Base-by-base conservation (phyloP, 305 asterid genomes). In the Lippia alba region DNA sequence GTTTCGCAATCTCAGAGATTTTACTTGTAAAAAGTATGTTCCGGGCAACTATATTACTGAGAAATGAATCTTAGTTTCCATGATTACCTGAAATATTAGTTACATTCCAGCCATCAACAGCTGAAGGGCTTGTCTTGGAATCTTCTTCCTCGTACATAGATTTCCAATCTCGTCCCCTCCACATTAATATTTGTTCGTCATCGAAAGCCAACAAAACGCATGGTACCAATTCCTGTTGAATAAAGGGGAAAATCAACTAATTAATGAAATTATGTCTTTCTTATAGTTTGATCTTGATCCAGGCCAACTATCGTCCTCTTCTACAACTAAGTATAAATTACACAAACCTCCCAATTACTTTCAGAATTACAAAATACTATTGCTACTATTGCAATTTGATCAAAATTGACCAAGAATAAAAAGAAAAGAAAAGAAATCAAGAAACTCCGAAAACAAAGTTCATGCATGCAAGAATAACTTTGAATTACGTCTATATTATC, bases 141-240 rank as follows among this genome's bases (percentile, higher is more conserved):
- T 80, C 46, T 58, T 75, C 86, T 53, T 78, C 70, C 20, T 56
- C 53, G 58, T 83, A 86, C 83, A 80, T 78, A 6, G 97, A 85
- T 76, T 88, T 81, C 99, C 99, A 94, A 40, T 89, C 91, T 78
- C 82, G 80, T 75, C 99, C 99, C 76, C 97, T 90, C 97, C 99
- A 94, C 91, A 91, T 85, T 64, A 94, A 50, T 78, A 91, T 84
- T 64, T 94, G 93, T 72, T 94, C 99, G 41, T 88, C 89, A 9
- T 94, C 99, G 36, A 91, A 94, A 8, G 97, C 89, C 70, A 94
- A 78, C 57, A 94, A 83, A 62, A 89, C 86, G 11, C 97, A 88
- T 0, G 97, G 99, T 56, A 94, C 99, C 83, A 94, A 76, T 80
- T 94, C 99, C 99, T 94, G 80, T 58, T 8, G 70, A 54, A 83